phyloP scores from a whole-genome alignment of 1,284 basidiomycete species.

The Ceratobasidium sp. region DNA sequence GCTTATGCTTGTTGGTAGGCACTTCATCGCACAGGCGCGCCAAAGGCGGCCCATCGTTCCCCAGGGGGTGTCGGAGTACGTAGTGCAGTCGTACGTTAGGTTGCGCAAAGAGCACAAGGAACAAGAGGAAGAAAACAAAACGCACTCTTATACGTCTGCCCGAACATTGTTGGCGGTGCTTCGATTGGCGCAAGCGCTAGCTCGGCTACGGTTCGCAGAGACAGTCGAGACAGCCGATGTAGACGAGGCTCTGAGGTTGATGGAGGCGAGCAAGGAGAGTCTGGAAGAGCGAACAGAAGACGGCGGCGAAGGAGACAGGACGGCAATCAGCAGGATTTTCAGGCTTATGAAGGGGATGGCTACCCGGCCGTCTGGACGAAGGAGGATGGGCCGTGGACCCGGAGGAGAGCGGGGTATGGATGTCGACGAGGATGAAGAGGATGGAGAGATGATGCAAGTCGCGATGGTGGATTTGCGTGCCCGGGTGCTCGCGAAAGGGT shows the following conservation, averaged over 20 bases:
- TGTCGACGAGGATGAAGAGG: constrained; percentile 68
- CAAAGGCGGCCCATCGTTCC: constrained; percentile 90
- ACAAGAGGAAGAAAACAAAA: constrained; percentile 89
- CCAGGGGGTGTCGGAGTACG: constrained; percentile 88
- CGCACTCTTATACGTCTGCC: constrained; percentile 95
- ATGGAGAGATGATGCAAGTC: constrained; percentile 71
- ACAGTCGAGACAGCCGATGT: constrained; percentile 89
- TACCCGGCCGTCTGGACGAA: constrained; percentile 57
- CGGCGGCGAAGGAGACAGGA: constrained; percentile 78
- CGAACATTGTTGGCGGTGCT: constrained; percentile 95
- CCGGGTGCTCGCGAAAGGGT: constrained; percentile 86
- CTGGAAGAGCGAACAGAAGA: constrained; percentile 84
- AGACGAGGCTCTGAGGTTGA: constrained; percentile 95
- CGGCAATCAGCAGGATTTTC: constrained; percentile 86
- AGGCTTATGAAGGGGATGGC: constrained; percentile 91
- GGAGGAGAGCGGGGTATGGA: constrained; percentile 77
- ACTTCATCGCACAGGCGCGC: constrained; percentile 97
- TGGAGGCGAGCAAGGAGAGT: constrained; percentile 96
- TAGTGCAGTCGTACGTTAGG: constrained; percentile 96
- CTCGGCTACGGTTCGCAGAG: constrained; percentile 88
- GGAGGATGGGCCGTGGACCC: constrained; percentile 74
- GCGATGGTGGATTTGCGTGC: constrained; percentile 87
- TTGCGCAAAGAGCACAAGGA: constrained; percentile 94
- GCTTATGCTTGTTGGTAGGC: constrained; percentile 63
- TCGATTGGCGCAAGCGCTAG: constrained; percentile 94